Base-by-base conservation (phyloP, 2,329 filamentous ascomycete genomes). In the Arthrobotrys conoides region DNA sequence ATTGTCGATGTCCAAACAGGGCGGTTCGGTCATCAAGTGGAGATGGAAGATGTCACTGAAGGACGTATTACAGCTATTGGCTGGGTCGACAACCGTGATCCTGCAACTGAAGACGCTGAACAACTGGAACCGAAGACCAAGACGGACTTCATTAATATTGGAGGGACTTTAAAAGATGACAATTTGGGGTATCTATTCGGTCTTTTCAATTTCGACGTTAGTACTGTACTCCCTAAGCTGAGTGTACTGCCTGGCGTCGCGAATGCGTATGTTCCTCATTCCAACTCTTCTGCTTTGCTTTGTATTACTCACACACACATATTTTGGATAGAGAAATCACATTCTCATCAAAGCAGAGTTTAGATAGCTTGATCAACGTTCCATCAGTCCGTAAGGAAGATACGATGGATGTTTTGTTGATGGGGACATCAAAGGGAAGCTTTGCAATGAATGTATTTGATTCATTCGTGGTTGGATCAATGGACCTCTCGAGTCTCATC, bases 1-100 rank as follows among this genome's bases (percentile, higher is more conserved):
- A 82, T 82, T 61, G 80, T 81, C 63, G 82, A 82, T 66, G 81
- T 82, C 14, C 81, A 82, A 49, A 82, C 81, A 22, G 82, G 81
- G 16, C 80, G 82, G 55, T 79, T 80, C 59, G 81, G 81, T 9
- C 81, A 82, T 44, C 65, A 72, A 61, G 77, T 82, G 16, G 79
- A 80, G 49, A 81, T 81, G 44, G 82, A 82, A 24, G 80, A 79
- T 41, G 59, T 77, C 16, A 72, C 73, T 22, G 82, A 81, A 59
- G 81, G 80, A 5, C 75, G 71, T 9, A 80, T 82, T 22, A 79
- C 81, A 12, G 82, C 81, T 33, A 76, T 82, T 0, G 81, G 81
- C 36, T 82, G 82, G 82, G 81, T 81, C 16, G 81, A 82, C 51
- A 82, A 82, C 16, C 79, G 75, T 16, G 68, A 78, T 38, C 68